These are phyloP conservation scores for Talaromyces proteolyticus DNA, from an alignment of 495 filamentous ascomycete genomes.

Conservation along the genomic window DNA sequence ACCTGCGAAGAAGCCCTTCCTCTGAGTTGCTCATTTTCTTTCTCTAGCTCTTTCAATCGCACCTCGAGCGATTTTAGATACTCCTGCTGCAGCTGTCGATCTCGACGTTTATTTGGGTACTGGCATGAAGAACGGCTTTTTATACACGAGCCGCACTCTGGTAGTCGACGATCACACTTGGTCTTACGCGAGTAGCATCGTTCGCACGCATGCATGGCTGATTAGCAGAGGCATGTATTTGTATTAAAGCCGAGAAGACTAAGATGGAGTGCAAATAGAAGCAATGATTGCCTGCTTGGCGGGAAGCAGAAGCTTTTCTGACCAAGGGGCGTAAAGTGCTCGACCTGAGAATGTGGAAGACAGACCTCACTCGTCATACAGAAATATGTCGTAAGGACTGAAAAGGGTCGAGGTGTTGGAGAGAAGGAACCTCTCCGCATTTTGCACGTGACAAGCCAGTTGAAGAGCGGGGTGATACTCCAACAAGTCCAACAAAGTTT, in stretches of 20 bases:
- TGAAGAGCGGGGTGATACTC: not conserved
- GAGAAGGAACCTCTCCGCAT: not conserved
- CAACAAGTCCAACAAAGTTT: not conserved
- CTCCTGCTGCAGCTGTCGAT: not conserved
- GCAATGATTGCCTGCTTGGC: too few relatives aligned
- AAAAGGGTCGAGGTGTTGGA: not conserved
- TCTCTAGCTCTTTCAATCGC: not conserved
- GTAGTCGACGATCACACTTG: not conserved
- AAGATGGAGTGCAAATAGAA: not conserved
- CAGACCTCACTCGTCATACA: not conserved
- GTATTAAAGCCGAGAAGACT: not conserved
- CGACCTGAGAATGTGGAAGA: not conserved
- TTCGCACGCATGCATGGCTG: not conserved
- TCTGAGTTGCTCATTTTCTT: not conserved
- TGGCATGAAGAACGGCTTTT: not conserved
- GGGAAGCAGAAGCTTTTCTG: not conserved
- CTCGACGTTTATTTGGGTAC: not conserved
- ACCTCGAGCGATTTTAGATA: not conserved
- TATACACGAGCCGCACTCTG: not conserved
- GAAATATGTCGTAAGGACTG: not conserved
- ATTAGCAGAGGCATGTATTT: not conserved
- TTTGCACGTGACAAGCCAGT: not conserved
- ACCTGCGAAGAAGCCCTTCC: not conserved
- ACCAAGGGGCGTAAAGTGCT: not conserved
- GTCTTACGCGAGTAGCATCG: constrained; percentile 1